These are phyloP conservation scores for Liquidambar formosana DNA, from an alignment of 164 flowering plant genomes.

Conservation along the genomic window DNA sequence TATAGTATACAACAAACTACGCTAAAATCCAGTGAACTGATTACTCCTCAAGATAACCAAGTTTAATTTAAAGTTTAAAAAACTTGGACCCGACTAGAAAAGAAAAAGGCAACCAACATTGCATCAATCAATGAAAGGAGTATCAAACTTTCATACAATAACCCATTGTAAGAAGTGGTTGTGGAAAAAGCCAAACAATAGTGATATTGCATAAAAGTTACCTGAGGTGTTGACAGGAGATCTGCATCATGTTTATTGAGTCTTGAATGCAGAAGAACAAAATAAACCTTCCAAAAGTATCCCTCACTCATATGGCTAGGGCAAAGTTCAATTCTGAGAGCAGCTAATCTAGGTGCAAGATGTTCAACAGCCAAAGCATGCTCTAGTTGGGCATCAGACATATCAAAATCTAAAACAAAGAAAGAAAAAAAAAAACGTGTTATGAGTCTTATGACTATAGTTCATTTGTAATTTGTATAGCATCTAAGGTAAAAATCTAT, in stretches of 20 bases:
- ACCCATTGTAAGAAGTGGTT: not conserved
- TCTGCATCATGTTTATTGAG: conserved; percentile 77
- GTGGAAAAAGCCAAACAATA: conserved; percentile 5
- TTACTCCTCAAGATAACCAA: not conserved
- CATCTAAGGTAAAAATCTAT: no score
- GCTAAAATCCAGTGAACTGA: not conserved
- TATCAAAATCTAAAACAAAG: conserved; percentile 63
- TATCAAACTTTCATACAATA: not conserved
- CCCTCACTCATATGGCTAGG: conserved; percentile 86
- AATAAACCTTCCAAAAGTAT: conserved; percentile 96
- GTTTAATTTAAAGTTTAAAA: not conserved
- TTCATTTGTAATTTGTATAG: no score
- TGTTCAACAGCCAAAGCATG: conserved; percentile 82
- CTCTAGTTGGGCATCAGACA: conserved; percentile 79
- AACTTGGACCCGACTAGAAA: not conserved
- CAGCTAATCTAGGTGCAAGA: conserved; percentile 85
- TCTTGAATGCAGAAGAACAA: conserved; percentile 90
- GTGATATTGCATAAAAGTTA: conserved; percentile 18
- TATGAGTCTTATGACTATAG: no score
- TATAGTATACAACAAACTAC: not conserved
- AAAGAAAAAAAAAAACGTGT: not conserved
- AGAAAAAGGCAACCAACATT: not conserved
- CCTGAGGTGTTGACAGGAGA: conserved; percentile 79
- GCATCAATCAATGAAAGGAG: no score
- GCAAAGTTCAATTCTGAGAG: conserved; percentile 93